Evolutionary conservation across 2,329 filamentous ascomycete genomes (phyloP).

Genomic region (Aureobasidium namibiae): DNA sequence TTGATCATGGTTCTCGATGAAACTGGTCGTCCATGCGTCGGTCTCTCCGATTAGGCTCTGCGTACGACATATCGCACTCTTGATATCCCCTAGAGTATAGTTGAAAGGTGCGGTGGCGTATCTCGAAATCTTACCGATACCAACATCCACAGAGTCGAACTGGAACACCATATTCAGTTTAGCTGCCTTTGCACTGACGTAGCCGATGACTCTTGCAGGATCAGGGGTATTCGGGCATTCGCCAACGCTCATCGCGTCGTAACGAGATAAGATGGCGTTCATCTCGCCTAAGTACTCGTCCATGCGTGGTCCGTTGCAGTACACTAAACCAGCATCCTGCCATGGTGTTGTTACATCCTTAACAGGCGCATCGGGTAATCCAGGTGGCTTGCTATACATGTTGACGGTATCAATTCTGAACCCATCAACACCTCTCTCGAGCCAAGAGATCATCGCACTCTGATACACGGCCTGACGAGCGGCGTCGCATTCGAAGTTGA

Average conservation of each 20-base stretch:
- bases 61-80: conserved; percentile 21
- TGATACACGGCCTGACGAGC: conserved; percentile 62
- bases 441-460: conserved; percentile 56
- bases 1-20: conserved; percentile 61
- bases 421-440: conserved; percentile 55
- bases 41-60: conserved; percentile 46
- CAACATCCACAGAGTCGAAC: conserved; percentile 54
- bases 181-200: conserved; percentile 44
- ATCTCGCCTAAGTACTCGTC: conserved; percentile 42
- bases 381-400: conserved; percentile 21
- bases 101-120: conserved; percentile 19
- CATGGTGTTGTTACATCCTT: conserved; percentile 12
- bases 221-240: conserved; percentile 40
- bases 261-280: conserved; percentile 37
- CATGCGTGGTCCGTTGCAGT: conserved; percentile 31
- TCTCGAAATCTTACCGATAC: conserved; percentile 15
- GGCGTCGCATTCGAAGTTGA: conserved; percentile 72
- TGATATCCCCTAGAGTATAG: conserved; percentile 23
- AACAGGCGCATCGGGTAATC: conserved; percentile 19
- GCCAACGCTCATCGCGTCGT: conserved; percentile 45
- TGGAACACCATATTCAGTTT: conserved; percentile 68
- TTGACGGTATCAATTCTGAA: conserved; percentile 29
- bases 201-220: conserved; percentile 42
- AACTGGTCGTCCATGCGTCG: conserved; percentile 57
- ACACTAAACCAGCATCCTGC: conserved; percentile 17